phyloP scores from a whole-genome alignment of 1,284 basidiomycete species.

The Cryptococcus hybrid region DNA sequence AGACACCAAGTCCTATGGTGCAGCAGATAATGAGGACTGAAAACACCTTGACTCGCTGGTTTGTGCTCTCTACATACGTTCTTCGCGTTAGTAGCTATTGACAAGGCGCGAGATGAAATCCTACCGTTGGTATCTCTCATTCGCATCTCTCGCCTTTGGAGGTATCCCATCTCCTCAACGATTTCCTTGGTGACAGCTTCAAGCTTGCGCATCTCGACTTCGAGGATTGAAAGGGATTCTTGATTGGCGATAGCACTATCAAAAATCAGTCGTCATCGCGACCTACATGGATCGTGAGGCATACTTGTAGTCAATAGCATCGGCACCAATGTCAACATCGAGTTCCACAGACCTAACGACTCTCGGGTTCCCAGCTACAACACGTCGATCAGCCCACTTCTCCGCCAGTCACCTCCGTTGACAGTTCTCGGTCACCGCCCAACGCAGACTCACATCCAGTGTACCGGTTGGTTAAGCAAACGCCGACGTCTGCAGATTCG shows the following conservation, averaged over 20 bases:
- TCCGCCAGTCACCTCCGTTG: background rate
- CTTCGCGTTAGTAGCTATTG: background rate
- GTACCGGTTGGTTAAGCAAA: conserved; percentile 84
- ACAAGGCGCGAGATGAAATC: conserved; percentile 40
- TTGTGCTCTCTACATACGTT: conserved; percentile 73
- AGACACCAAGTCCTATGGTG: conserved; percentile 78
- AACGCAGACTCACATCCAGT: conserved; percentile 60
- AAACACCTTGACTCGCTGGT: conserved; percentile 86
- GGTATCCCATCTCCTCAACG: conserved; percentile 88
- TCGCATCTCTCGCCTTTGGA: conserved; percentile 81
- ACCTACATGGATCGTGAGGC: conserved; percentile 28
- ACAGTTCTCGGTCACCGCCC: background rate
- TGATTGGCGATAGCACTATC: conserved; percentile 94
- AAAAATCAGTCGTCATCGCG: background rate
- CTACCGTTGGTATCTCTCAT: conserved; percentile 91
- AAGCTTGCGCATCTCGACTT: conserved; percentile 97
- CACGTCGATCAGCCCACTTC: background rate
- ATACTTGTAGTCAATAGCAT: conserved; percentile 98
- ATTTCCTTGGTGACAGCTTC: conserved; percentile 94
- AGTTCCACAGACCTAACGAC: conserved; percentile 75
- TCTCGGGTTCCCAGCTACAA: conserved; percentile 42
- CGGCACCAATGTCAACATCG: conserved; percentile 96
- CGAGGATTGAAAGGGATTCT: conserved; percentile 90
- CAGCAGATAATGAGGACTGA: conserved; percentile 82
- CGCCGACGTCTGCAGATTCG: conserved; percentile 88